A percentile compares a stretch with the other conserved stretches of the same genome.
Conservation (phyloP, 805 yeast genomes). For the Cyberlindnera maclurae region DNA sequence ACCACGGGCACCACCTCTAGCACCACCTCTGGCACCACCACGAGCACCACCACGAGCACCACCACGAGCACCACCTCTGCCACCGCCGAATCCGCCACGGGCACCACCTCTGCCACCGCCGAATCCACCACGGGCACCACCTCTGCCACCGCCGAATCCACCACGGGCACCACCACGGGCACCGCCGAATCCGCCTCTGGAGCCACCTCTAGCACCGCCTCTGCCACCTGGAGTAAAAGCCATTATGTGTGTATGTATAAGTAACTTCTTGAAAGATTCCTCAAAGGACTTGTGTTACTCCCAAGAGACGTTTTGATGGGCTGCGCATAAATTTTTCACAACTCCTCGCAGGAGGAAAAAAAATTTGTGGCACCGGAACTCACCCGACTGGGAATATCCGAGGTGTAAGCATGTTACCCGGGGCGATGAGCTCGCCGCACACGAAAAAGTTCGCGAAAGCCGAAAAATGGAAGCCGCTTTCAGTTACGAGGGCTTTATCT, state of each 20-base stretch:
- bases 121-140: slow-evolving; percentile 35
- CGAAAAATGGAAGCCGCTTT: not conserved
- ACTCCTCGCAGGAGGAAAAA: not conserved
- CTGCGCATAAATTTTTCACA: not conserved
- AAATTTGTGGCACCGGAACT: not conserved
- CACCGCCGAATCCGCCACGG: slow-evolving; percentile 36
- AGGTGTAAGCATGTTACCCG: slow-evolving; percentile 8
- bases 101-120: slow-evolving; percentile 34
- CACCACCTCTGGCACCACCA: slow-evolving; percentile 53
- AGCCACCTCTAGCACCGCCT: slow-evolving; percentile 50
- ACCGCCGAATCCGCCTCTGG: slow-evolving; percentile 51
- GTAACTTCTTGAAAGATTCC: not conserved
- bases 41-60: slow-evolving; percentile 46
- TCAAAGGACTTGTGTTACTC: not conserved
- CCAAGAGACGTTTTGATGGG: slow-evolving; percentile 1
- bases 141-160: slow-evolving; percentile 48
- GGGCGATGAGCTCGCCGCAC: slow-evolving; percentile 10
- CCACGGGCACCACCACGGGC: slow-evolving; percentile 38
- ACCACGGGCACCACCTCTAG: slow-evolving; percentile 75
- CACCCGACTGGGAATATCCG: not conserved
- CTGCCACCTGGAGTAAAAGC: slow-evolving; percentile 70
- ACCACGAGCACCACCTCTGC: slow-evolving; percentile 42
- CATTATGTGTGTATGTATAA: slow-evolving; percentile 37
- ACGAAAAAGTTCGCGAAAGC: not conserved
- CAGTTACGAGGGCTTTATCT: slow-evolving; percentile 1